Conservation (phyloP, 148 eudicot genomes). For the Polygonum maritimum region DNA sequence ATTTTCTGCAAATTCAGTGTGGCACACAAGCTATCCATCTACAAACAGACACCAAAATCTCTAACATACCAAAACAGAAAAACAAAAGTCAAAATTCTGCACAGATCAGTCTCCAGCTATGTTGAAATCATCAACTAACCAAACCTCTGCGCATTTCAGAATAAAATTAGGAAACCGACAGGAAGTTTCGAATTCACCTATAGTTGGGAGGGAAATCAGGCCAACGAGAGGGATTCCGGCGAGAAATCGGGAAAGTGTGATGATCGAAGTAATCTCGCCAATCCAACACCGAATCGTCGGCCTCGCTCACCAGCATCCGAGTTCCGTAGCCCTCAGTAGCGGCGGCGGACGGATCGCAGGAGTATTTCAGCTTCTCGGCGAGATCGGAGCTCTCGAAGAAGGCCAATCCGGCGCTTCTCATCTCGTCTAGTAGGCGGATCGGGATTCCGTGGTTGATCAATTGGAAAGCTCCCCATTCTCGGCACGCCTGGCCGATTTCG, state of each 20-base stretch:
- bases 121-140: not conserved
- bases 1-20: not conserved
- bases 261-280: slow-evolving; percentile 98
- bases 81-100: not conserved
- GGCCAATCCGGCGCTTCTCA: slow-evolving; percentile 38
- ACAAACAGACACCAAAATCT: not conserved
- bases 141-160: not conserved
- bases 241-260: slow-evolving; percentile 61
- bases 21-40: not conserved
- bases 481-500: slow-evolving; percentile 39
- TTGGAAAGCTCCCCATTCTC: slow-evolving; percentile 83
- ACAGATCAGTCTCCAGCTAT: not conserved
- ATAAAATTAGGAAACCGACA: not conserved
- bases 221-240: slow-evolving; percentile 60
- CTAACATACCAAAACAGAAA: not conserved
- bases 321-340: slow-evolving; percentile 91
- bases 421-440: slow-evolving; percentile 30
- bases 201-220: slow-evolving; percentile 57
- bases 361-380: slow-evolving; percentile 43
- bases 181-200: slow-evolving; percentile 28
- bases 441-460: slow-evolving; percentile 62
- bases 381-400: slow-evolving; percentile 51
- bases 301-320: slow-evolving; percentile 57
- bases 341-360: slow-evolving; percentile 33
- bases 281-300: slow-evolving; percentile 68